Evolutionary conservation across 75 land plant species (phyloP), one percentile per base, ranked within the genome.

Genomic region (Sequoiadendron giganteum): DNA sequence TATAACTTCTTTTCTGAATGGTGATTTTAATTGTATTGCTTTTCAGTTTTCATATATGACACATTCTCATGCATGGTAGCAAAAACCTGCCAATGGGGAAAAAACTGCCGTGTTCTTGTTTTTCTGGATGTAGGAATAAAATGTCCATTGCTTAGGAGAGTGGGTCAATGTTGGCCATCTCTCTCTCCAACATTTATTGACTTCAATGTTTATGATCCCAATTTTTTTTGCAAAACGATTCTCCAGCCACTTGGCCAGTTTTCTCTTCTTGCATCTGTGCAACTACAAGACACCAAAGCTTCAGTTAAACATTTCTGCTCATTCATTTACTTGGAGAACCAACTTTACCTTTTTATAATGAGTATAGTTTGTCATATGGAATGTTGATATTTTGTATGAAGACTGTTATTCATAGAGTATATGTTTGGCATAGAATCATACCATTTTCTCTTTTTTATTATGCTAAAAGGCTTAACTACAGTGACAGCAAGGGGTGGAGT

Each of bases 1-100:
- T 40, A 2, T 16, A 25, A 9, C 52, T 65, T 81, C 10, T 34
- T 88, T 55, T 84, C 32, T 61, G 14, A 88, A 39, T 88, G 88
- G 81, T 54, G 32, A 10, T 34, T 75, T 36, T 21, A 43, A 48
- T 86, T 30, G 78, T 47, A 61, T 76, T 86, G 39, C 15, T 25
- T 45, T 83, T 83, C 49, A 83, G 10, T 6, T 48, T 48, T 49
- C 11, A 9, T 36, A 72, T n/a, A 10, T 75, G 9, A 16, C 34
- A 75, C 77, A 75, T 25, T 14, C 34, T 75, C 32, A 65, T 65
- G 70, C 70, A 65, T 65, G 28, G n/a, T 65, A 65, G 70, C 70
- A 65, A 65, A 25, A 65, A 28, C 0, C 70, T 65, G 9, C 28
- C 28, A 65, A 65, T 25, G 1, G 70, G 70, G 9, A 6, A 25